Evolutionary conservation across 768 basidiomycete genomes (phyloP).

Genomic region (Trametopsis cervina): DNA sequence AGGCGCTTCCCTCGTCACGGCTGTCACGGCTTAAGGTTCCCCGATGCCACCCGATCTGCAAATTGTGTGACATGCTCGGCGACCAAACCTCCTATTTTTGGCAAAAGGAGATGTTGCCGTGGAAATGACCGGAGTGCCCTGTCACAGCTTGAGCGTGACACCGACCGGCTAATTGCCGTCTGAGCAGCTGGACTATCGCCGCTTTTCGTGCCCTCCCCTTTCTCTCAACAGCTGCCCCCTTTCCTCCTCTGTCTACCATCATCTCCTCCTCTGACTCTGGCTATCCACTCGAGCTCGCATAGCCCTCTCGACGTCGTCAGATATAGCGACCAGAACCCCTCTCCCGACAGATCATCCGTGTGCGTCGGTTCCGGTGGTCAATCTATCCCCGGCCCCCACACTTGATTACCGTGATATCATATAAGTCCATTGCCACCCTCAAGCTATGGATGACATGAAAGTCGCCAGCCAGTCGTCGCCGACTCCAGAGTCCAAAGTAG

Average conservation of each 20-base stretch:
- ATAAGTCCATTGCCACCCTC: no score
- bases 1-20: no score
- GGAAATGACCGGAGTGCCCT: conserved; percentile 5
- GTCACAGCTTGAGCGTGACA: conserved; percentile 9
- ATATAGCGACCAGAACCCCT: conserved; percentile 16
- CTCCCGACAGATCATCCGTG: conserved; percentile 7
- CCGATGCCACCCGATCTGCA: conserved; percentile 1
- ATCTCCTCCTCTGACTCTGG: neutral
- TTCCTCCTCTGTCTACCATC: conserved; percentile 1
- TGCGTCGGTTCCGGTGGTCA: neutral
- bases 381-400: neutral
- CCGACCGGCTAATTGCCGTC: conserved; percentile 7
- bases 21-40: no score
- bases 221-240: conserved; percentile 2
- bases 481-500: neutral
- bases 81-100: neutral
- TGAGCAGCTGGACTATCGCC: conserved; percentile 7
- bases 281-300: conserved; percentile 2
- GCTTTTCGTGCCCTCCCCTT: conserved; percentile 4
- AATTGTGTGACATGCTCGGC: neutral
- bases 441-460: conserved; percentile 6
- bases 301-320: conserved; percentile 13
- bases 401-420: conserved; percentile 21
- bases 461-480: neutral
- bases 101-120: neutral